Base-by-base conservation (phyloP, 1,284 basidiomycete genomes). In the Grifola frondosa region DNA sequence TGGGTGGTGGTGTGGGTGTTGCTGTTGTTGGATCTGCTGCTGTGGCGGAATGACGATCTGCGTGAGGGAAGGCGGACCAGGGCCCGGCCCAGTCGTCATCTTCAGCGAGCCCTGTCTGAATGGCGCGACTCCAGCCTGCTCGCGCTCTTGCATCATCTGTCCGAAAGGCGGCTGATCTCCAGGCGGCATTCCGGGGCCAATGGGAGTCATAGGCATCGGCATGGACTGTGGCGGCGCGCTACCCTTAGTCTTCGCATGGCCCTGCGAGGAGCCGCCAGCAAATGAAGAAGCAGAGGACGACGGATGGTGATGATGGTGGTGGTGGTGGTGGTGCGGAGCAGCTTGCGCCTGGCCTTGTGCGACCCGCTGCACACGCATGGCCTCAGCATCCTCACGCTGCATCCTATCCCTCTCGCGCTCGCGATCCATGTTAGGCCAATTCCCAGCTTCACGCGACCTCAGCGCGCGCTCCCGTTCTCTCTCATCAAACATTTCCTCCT, bases 301-400 rank as follows among this genome's bases (percentile, higher is more conserved):
- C 36, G 40, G 49, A 22, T 56, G 58, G 26, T 56, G 57, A 30
- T 57, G 60, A 21, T 49, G 54, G 11, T 47, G 36, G 28, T 56
- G 53, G 31, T 57, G 57, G 11, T 50, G 33, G 32, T 58, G 53
- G 21, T 52, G 52, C 8, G 37, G 22, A 19, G 37, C 28, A 20
- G 36, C 40, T 22, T 40, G 41, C 8, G 37, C 30, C 21, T 40
- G 39, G 16, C 28, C 46, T 37, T 57, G 49, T n/a, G 15, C 44
- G 19, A 45, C 45, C 30, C 42, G 24, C 3, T n/a, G 21, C 32
- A 0, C 46, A 9, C 49, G 56, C 17, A 46, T 33, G 3, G 42
- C 38, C 24, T 57, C 56, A 30, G 49, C 37, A 15, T 52, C 55
- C n/a, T 49, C 45, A 19, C 40, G 47, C 40, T 50, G 38, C 32